These are phyloP conservation scores for Lindgomyces ingoldianus DNA, from an alignment of 495 filamentous ascomycete genomes.

Conservation along the genomic window DNA sequence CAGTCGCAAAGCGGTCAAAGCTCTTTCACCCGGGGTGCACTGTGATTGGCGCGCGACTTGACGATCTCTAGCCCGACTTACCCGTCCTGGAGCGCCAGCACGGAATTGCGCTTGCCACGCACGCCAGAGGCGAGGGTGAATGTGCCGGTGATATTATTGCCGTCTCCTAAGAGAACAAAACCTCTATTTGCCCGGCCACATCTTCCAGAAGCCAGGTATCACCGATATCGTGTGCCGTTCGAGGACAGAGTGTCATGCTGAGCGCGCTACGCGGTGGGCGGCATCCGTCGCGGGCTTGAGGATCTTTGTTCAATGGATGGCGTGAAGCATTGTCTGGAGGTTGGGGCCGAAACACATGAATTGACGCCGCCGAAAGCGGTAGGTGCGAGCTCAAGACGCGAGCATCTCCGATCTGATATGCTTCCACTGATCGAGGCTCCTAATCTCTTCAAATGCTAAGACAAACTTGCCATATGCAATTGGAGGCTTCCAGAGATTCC, in stretches of 20 bases:
- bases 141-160: not conserved
- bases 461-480: too few species aligned
- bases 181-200: not conserved
- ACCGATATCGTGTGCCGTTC: not conserved
- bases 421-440: not conserved
- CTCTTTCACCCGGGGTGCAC: not conserved
- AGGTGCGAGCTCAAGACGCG: slow-evolving; percentile 1
- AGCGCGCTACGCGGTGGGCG: not conserved
- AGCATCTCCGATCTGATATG: slow-evolving; percentile 15
- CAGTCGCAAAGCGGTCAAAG: not conserved
- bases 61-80: too few species aligned
- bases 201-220: not conserved
- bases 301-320: too few species aligned
- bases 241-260: not conserved
- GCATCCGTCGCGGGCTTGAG: too few species aligned
- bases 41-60: not conserved
- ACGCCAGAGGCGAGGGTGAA: not conserved
- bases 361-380: slow-evolving; percentile 11
- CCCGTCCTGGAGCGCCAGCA: too few species aligned
- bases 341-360: not conserved
- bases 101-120: not conserved
- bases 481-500: too few species aligned
- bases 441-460: not conserved
- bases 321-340: too few species aligned
- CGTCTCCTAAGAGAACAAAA: not conserved